phyloP scores from a whole-genome alignment of 495 filamentous ascomycete species.

The Podospora sp. region DNA sequence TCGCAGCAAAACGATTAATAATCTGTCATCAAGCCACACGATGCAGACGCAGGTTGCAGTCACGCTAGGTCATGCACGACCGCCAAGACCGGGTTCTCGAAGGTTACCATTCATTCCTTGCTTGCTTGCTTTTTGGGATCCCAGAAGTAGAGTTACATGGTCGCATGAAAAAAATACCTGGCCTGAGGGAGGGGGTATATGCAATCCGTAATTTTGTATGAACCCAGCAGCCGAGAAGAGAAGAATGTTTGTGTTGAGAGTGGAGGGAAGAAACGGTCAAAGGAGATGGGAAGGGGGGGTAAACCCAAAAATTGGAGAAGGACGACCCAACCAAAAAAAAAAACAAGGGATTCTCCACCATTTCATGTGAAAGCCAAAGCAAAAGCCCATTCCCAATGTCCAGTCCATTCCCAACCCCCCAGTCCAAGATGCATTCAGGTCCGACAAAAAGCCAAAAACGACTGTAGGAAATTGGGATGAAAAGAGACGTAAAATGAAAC shows the following conservation, averaged over 20 bases:
- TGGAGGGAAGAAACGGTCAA: neutral
- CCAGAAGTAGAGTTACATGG: neutral
- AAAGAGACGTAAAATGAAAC: neutral
- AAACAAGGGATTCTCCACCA: too few relatives aligned
- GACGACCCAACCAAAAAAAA: too few relatives aligned
- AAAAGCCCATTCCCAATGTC: neutral
- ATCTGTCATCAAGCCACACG: neutral
- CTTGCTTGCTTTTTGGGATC: neutral
- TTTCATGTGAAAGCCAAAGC: neutral
- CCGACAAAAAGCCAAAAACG: neutral
- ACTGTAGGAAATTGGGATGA: neutral
- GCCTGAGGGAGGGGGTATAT: conserved; percentile 2
- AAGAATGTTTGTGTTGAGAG: neutral
- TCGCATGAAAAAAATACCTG: neutral
- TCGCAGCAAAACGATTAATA: conserved; percentile 4
- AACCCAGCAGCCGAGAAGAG: neutral
- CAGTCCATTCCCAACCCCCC: neutral
- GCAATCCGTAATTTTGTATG: neutral
- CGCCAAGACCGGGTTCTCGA: neutral
- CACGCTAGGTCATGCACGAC: neutral
- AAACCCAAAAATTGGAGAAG: too few relatives aligned
- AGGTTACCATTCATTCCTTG: neutral
- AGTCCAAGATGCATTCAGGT: neutral
- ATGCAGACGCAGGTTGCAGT: neutral
- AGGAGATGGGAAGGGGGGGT: too few relatives aligned